Base-by-base conservation (phyloP, 495 filamentous ascomycete species). In the Parmelia sp. region DNA sequence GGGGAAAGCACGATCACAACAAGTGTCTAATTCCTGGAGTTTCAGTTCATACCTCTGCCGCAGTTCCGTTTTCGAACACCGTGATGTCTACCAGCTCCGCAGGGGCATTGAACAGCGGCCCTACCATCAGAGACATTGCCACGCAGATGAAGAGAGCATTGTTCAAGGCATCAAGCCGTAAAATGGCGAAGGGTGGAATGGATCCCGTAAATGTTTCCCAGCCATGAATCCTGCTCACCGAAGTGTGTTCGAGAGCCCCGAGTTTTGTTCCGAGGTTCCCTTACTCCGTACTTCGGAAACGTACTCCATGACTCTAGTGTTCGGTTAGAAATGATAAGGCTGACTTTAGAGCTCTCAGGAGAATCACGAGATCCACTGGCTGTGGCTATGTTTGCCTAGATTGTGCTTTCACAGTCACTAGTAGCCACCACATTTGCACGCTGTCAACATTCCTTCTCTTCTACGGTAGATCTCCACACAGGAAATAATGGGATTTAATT, bases 291-390 rank as follows among this genome's bases (percentile, higher is more conserved):
- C 23, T 27, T 29, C 35, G 17, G 23, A 55, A 10, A 15, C 36
- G 25, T 49, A 29, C n/a, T n/a, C 36, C 12, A 29, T 40, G 33
- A 40, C 37, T 7, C 1, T 29, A 42, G 7, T 25, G 29, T 5
- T 23, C 17, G n/a, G 61, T 25, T 40, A 42, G 15, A 31, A 35
- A 57, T 31, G 60, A 37, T 3, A 57, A 65, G 23, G 27, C 23
- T 45, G 17, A 47, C 61, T 11, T 58, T 58, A 19, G 67, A 73
- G 53, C 31, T 68, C 72, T 59, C 69, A 69, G 0, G 70, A 73
- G 31, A 74, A 75, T 49, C 64, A 63, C 10, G 49, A 68, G 15
- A 74, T 75, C 19, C 21, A n/a, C 10, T 45, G 42, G 42, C 42
- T 45, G 42, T 45, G 42, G 42, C 27, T 1, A 49, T 49, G 9